phyloP scores from a whole-genome alignment of 2,329 filamentous ascomycete species.

The Phaeosphaeria sp. region DNA sequence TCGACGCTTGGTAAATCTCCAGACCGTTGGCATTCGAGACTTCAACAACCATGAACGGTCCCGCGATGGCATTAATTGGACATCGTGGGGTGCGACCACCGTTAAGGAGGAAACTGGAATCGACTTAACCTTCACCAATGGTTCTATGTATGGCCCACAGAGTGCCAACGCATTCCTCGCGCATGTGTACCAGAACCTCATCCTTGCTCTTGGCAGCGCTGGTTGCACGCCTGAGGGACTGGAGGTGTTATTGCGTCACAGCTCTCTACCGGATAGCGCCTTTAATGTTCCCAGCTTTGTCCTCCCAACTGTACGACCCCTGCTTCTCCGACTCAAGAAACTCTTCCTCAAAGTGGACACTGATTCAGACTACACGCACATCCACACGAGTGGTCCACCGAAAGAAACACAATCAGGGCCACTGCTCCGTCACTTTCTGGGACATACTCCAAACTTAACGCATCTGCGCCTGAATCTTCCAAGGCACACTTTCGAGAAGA shows the following conservation, averaged over 20 bases:
- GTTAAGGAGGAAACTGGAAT: slow-evolving; percentile 46
- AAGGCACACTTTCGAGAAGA: slow-evolving; percentile 18
- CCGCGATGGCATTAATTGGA: slow-evolving; percentile 61
- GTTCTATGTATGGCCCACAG: not conserved
- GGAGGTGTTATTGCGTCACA: slow-evolving; percentile 54
- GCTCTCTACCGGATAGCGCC: slow-evolving; percentile 48
- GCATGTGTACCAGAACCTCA: slow-evolving; percentile 23
- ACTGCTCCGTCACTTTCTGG: slow-evolving; percentile 49
- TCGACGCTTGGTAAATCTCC: slow-evolving; percentile 59
- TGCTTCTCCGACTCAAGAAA: slow-evolving; percentile 56
- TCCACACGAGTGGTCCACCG: slow-evolving; percentile 13
- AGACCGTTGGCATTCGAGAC: slow-evolving; percentile 65
- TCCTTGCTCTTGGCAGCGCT: slow-evolving; percentile 37
- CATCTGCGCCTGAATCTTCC: slow-evolving; percentile 63
- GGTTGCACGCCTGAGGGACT: slow-evolving; percentile 50
- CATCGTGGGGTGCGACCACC: slow-evolving; percentile 61
- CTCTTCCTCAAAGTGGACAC: slow-evolving; percentile 52
- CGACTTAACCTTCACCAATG: slow-evolving; percentile 12
- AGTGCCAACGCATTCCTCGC: not conserved
- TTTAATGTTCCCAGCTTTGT: slow-evolving; percentile 57
- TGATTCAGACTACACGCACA: slow-evolving; percentile 2
- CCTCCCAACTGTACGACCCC: slow-evolving; percentile 45
- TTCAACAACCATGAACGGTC: slow-evolving; percentile 58
- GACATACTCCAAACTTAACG: slow-evolving; percentile 51
- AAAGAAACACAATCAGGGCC: slow-evolving; percentile 13